Evolutionary conservation across 202 grass and related monocot genomes (phyloP).

Genomic region (Eragrostis tef): DNA sequence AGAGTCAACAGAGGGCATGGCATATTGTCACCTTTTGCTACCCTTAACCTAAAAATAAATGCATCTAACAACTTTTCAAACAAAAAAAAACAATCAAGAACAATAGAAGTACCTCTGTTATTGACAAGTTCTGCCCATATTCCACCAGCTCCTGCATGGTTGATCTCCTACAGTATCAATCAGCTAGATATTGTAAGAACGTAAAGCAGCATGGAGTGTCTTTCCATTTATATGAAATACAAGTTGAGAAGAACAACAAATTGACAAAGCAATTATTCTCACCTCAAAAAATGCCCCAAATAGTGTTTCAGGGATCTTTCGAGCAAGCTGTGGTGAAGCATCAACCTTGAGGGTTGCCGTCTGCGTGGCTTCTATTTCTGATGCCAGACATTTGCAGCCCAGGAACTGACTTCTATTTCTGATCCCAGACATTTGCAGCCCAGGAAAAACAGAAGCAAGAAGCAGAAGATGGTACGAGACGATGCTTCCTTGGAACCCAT

Average conservation of each 20-base stretch:
- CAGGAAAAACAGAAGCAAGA: constrained; percentile 50
- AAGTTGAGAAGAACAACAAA: neutral
- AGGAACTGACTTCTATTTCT: constrained; percentile 41
- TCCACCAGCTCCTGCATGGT: constrained; percentile 86
- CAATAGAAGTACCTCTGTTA: constrained; percentile 59
- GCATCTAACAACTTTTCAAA: neutral
- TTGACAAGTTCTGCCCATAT: constrained; percentile 79
- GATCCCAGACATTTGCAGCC: constrained; percentile 42
- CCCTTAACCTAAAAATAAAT: neutral
- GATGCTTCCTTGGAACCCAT: constrained; percentile 51
- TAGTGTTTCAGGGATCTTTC: constrained; percentile 66
- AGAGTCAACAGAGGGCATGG: neutral
- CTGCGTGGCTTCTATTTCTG: constrained; percentile 42
- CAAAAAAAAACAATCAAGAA: neutral
- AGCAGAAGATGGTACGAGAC: constrained; percentile 30
- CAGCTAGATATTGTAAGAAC: neutral
- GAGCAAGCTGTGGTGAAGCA: constrained; percentile 49
- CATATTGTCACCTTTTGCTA: neutral
- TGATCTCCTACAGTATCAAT: constrained; percentile 67
- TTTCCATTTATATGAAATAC: neutral
- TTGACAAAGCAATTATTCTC: constrained; percentile 23
- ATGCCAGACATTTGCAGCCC: constrained; percentile 43
- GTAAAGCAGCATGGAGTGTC: neutral
- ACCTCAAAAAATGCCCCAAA: constrained; percentile 92
- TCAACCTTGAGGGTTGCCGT: constrained; percentile 56